phyloP scores from a whole-genome alignment of 2,329 filamentous ascomycete genomes.

The Calonectria pteridis region DNA sequence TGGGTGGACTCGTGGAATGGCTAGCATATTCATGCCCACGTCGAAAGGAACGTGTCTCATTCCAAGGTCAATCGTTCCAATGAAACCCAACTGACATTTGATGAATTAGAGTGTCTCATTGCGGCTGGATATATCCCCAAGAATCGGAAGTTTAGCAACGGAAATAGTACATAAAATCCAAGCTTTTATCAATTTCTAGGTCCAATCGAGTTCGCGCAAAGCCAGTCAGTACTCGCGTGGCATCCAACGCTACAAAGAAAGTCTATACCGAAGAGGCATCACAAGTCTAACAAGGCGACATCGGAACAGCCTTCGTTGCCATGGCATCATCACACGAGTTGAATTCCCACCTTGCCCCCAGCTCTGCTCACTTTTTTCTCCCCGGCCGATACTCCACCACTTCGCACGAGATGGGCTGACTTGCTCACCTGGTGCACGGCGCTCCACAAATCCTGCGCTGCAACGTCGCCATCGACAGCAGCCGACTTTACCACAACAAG shows the following conservation, averaged over 20 bases:
- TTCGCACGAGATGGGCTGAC: background rate
- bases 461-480: conserved; percentile 2
- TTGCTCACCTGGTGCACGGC: background rate
- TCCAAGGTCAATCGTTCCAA: background rate
- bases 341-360: background rate
- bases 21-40: background rate
- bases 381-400: background rate
- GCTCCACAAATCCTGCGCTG: conserved; percentile 6
- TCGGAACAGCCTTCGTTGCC: background rate
- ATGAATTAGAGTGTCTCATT: background rate
- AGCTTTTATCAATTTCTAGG: background rate
- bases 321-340: background rate
- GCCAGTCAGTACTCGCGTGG: background rate
- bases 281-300: background rate
- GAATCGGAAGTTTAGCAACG: background rate
- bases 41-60: background rate
- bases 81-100: background rate
- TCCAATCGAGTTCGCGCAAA: background rate
- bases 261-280: background rate
- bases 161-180: background rate
- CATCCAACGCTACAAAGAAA: background rate
- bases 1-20: background rate
- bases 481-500: background rate
- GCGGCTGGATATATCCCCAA: background rate
- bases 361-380: background rate